Evolutionary conservation across 1,139 yeast genomes (phyloP).

Genomic region (Suzukiozyma palmioleophila): DNA sequence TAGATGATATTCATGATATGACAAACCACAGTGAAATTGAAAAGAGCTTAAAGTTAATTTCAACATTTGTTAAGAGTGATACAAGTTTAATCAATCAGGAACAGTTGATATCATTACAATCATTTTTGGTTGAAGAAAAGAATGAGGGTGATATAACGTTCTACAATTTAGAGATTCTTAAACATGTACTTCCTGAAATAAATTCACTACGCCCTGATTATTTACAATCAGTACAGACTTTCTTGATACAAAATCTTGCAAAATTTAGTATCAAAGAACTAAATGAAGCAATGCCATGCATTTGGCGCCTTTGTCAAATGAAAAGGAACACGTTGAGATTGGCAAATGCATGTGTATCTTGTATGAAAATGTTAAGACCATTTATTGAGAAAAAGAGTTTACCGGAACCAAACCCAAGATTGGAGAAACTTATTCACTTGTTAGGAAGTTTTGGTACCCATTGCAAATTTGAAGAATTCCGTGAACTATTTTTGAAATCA

Average conservation of each 20-base stretch:
- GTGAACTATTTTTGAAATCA: conserved; percentile 35
- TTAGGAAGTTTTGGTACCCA: conserved; percentile 68
- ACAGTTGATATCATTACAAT: conserved; percentile 57
- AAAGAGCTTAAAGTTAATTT: conserved; percentile 42
- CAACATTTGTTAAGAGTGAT: conserved; percentile 49
- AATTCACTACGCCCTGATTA: conserved; percentile 49
- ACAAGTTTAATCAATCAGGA: conserved; percentile 55
- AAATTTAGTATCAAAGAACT: conserved; percentile 55
- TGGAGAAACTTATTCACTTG: conserved; percentile 55
- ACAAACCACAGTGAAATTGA: conserved; percentile 19
- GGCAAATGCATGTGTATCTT: conserved; percentile 58
- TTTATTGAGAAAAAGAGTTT: conserved; percentile 26
- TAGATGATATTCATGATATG: conserved; percentile 24
- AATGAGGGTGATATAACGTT: conserved; percentile 33
- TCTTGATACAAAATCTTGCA: conserved; percentile 52
- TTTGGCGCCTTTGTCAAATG: conserved; percentile 51
- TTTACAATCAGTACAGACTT: conserved; percentile 44
- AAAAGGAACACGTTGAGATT: conserved; percentile 45
- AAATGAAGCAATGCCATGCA: conserved; percentile 65
- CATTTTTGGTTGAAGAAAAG: conserved; percentile 49
- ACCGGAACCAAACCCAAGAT: conserved; percentile 35
- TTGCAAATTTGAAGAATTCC: conserved; percentile 51
- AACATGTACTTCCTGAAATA: conserved; percentile 40
- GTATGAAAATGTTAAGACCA: conserved; percentile 46
- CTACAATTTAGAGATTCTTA: conserved; percentile 51